phyloP scores from a whole-genome alignment of 768 basidiomycete genomes.

The Mycena epipterygia region DNA sequence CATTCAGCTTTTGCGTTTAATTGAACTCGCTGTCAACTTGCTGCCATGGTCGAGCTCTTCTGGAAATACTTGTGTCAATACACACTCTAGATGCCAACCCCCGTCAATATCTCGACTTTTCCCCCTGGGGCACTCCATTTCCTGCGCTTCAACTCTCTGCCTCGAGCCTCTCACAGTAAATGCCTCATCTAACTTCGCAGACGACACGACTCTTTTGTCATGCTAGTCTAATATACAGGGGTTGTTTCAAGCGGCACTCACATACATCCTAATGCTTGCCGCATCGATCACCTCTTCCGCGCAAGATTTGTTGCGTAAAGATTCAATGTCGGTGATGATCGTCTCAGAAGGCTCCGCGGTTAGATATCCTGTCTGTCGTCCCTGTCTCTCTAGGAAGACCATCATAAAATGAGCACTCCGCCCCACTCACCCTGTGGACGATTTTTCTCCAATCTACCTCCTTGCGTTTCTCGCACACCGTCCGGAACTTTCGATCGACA shows the following conservation, averaged over 20 bases:
- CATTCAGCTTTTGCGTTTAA: too few species aligned
- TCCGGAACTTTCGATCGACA: conserved; percentile 32
- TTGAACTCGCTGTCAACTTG: not conserved
- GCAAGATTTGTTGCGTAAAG: not conserved
- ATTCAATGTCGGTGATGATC: conserved; percentile 3
- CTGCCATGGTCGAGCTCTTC: not conserved
- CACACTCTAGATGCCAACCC: too few species aligned
- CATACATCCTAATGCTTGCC: conserved; percentile 3
- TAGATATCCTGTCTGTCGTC: not conserved
- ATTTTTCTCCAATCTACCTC: conserved; percentile 15
- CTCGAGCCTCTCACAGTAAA: too few species aligned
- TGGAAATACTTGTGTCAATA: too few species aligned
- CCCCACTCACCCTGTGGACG: conserved; percentile 14
- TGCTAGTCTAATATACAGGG: conserved; percentile 4
- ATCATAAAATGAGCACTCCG: conserved; percentile 11
- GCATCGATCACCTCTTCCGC: conserved; percentile 25
- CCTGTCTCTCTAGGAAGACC: conserved; percentile 25
- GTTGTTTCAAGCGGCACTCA: conserved; percentile 35
- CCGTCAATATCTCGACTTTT: too few species aligned
- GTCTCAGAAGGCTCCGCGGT: conserved; percentile 14
- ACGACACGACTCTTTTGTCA: too few species aligned
- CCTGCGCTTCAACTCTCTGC: too few species aligned
- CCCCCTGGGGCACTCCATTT: too few species aligned
- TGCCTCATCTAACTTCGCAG: too few species aligned
- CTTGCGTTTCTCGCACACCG: conserved; percentile 32